These are phyloP conservation scores for Dothideomycetes sp. DNA, from an alignment of 2,329 filamentous ascomycete species.

Conservation along the genomic window DNA sequence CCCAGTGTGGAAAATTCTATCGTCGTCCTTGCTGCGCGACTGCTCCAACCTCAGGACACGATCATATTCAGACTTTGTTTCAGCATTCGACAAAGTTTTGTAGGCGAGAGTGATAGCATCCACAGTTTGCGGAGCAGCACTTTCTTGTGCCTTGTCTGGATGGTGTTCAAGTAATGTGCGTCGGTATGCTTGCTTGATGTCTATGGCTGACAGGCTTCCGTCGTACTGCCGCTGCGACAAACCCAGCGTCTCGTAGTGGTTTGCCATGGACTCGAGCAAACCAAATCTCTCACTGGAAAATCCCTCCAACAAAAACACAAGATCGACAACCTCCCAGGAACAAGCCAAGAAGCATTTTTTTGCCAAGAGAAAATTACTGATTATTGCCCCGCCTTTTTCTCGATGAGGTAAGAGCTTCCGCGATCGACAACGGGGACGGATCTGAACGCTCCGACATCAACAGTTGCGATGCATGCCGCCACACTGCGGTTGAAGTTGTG, in stretches of 20 bases:
- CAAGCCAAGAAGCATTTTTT: slow-evolving; percentile 10
- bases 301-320: no score
- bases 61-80: slow-evolving; percentile 41
- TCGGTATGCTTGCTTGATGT: slow-evolving; percentile 48
- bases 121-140: slow-evolving; percentile 32
- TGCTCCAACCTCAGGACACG: slow-evolving; percentile 29
- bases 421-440: slow-evolving; percentile 6
- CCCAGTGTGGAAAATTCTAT: slow-evolving; percentile 35
- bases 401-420: slow-evolving; percentile 2
- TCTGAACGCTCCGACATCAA: slow-evolving; percentile 8
- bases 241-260: slow-evolving; percentile 25
- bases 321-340: no score
- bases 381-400: slow-evolving; percentile 9
- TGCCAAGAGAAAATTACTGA: slow-evolving; percentile 10
- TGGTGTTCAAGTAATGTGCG: slow-evolving; percentile 48
- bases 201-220: slow-evolving; percentile 19
- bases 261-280: slow-evolving; percentile 13
- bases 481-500: slow-evolving; percentile 9
- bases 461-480: slow-evolving; percentile 3
- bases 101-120: slow-evolving; percentile 54
- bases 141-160: slow-evolving; percentile 42
- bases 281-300: not conserved
- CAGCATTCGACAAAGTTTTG: slow-evolving; percentile 40
- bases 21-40: slow-evolving; percentile 26
- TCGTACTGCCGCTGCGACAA: slow-evolving; percentile 18